Base-by-base conservation (phyloP, 2,329 filamentous ascomycete genomes). In the Pseudopyrenochaeta lycopersici region DNA sequence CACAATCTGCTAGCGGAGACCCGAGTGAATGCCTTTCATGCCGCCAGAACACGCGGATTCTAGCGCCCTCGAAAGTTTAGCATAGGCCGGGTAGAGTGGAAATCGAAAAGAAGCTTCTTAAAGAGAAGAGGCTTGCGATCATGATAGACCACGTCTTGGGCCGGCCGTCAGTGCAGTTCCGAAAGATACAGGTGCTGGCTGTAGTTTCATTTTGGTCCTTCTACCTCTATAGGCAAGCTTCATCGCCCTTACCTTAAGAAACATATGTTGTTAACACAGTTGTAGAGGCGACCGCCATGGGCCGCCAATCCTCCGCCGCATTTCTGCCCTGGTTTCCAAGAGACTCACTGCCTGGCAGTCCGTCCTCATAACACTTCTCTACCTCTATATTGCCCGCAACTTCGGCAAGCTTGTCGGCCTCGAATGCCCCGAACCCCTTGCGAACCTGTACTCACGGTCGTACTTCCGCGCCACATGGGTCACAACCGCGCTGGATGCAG, bases 391-490 rank as follows among this genome's bases (percentile, higher is more conserved):
- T 30, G 88, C 90, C 29, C 90, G 93, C 52, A 98, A 99, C 78
- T 96, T 99, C 67, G 93, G 91, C 72, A 96, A 96, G 61, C 85
- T 99, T 4, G 85, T 97, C 52, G 91, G 92, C 3, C 85, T 99
- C 46, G 92, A 97, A 64, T 93, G 90, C 62, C 94, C 95, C 3
- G 95, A 99, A 68, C 95, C 95, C 17, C 84, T 99, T 70, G 90
- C 93, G 27, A 97, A 96, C 71, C 89, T 98, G 74, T 99, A 99
- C 79, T 92, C 91, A 49, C 84, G 91, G 46, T 88, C 90, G 23
- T 99, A 96, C 79, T 99, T 97, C 75, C 89, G 95, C 43, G 95
- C 95, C 49, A 99, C 95, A 72, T 99, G 95, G 95, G 86, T 98
- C 14, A 88, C 95, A 47, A 99, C 95, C 0, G 95, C 92, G 0